Conservation (phyloP, 2,329 filamentous ascomycete species). For the Ophiostoma pallidulum region DNA sequence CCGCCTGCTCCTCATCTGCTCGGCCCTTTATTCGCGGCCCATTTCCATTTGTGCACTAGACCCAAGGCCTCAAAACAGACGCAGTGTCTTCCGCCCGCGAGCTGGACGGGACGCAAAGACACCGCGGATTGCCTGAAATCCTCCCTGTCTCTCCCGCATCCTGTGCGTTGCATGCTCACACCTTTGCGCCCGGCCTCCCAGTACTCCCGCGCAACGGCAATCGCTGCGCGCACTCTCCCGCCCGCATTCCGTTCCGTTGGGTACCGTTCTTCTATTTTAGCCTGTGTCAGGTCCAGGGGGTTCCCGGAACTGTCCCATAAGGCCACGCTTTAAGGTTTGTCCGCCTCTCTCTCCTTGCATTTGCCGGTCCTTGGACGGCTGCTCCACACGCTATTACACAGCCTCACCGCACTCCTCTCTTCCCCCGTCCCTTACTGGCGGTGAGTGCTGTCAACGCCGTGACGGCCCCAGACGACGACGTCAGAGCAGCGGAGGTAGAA, state of each 20-base stretch:
- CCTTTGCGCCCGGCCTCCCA: not conserved
- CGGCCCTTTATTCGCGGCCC: not conserved
- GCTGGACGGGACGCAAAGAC: conserved; percentile 1
- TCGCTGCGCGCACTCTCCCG: not conserved
- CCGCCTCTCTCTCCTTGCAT: not conserved
- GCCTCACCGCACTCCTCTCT: conserved; percentile 2
- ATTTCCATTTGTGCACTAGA: too few species aligned
- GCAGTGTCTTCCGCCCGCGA: too few species aligned
- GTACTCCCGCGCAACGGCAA: not conserved
- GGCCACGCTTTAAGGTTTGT: conserved; percentile 3
- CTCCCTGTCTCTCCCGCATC: not conserved
- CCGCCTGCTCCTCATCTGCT: not conserved
- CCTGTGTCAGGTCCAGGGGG: not conserved
- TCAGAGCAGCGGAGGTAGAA: not conserved
- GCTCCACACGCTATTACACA: conserved; percentile 1
- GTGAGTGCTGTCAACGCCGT: too few species aligned
- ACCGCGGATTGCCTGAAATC: conserved; percentile 1
- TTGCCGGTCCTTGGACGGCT: not conserved
- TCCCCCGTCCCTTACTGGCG: not conserved
- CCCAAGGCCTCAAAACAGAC: too few species aligned
- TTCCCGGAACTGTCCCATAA: not conserved
- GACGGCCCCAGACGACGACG: not conserved
- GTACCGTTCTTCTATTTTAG: not conserved
- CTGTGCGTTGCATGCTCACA: not conserved
- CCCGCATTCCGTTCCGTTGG: too few species aligned